phyloP scores from a whole-genome alignment of 169 alveolate genomes.

The Ichthyophthirius multifiliis region DNA sequence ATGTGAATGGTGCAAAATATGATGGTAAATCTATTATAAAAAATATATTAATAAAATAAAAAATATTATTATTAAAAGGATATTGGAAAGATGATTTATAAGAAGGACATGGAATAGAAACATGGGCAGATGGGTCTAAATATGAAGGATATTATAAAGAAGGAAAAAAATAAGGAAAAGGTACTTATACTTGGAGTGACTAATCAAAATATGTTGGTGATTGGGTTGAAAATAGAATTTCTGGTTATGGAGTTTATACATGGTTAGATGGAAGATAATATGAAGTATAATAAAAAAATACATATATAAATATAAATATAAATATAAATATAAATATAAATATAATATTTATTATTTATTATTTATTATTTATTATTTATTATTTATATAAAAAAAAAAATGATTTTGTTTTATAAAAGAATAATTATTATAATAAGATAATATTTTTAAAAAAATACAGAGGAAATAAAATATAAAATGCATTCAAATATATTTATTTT shows the following conservation, averaged over 20 bases:
- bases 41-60: conserved; percentile 32
- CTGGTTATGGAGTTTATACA: conserved; percentile 44
- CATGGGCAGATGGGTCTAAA: conserved; percentile 69
- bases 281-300: conserved; percentile 91
- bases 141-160: conserved; percentile 75
- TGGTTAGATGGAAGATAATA: conserved; percentile 69
- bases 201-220: conserved; percentile 72
- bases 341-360: neutral
- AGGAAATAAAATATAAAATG: too few relatives aligned
- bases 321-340: neutral
- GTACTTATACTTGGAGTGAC: conserved; percentile 71
- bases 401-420: too few relatives aligned
- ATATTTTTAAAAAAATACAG: too few relatives aligned
- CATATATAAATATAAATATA: conserved; percentile 92
- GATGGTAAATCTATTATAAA: conserved; percentile 57
- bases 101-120: conserved; percentile 53
- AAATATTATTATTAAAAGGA: conserved; percentile 40
- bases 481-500: too few relatives aligned
- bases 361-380: neutral
- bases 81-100: conserved; percentile 66
- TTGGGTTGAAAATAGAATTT: conserved; percentile 58
- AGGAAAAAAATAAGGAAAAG: conserved; percentile 72
- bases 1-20: conserved; percentile 70
- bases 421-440: too few relatives aligned
- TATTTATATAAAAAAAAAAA: neutral